Percentiles rank a stretch among this genome's conserved stretches.
Evolutionary conservation across 2,329 filamentous ascomycete species (phyloP).

Genomic region (Monosporascus sp.): DNA sequence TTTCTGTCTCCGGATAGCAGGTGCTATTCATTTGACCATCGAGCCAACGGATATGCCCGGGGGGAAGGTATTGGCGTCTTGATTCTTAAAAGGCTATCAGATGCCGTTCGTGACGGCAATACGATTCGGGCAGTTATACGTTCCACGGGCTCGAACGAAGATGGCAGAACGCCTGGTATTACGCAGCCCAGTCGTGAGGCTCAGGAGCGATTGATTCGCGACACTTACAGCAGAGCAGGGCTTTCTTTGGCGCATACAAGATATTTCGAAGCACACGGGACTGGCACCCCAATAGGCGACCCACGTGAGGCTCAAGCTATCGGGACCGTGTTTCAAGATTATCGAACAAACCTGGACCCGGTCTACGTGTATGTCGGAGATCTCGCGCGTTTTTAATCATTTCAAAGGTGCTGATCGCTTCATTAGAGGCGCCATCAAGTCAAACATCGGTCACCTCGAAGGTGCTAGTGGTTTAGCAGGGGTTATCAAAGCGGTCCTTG

Average conservation of each 20-base stretch:
- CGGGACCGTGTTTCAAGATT: slow-evolving; percentile 2
- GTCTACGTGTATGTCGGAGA: too few species aligned
- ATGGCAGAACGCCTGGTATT: slow-evolving; percentile 40
- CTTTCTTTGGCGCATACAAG: slow-evolving; percentile 17
- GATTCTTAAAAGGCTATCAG: slow-evolving; percentile 36
- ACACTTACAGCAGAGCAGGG: slow-evolving; percentile 28
- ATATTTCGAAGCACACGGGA: slow-evolving; percentile 27
- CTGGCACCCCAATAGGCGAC: slow-evolving; percentile 18
- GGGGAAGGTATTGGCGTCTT: slow-evolving; percentile 42
- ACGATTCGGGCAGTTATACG: slow-evolving; percentile 34
- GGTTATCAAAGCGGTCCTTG: slow-evolving; percentile 17
- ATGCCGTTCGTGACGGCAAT: slow-evolving; percentile 37
- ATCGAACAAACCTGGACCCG: too few species aligned
- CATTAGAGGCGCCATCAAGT: slow-evolving; percentile 18
- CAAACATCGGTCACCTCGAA: slow-evolving; percentile 24
- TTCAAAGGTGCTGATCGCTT: too few species aligned
- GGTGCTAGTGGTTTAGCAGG: slow-evolving; percentile 19
- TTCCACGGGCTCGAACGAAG: slow-evolving; percentile 32
- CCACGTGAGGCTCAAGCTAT: slow-evolving; percentile 22
- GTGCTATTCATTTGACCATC: slow-evolving; percentile 31
- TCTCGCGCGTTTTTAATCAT: too few species aligned
- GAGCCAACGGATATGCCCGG: slow-evolving; percentile 43
- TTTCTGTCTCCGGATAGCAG: slow-evolving; percentile 23
- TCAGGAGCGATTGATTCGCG: slow-evolving; percentile 29
- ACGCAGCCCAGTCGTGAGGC: slow-evolving; percentile 37